phyloP scores from a whole-genome alignment of 805 yeast genomes.

The Schizosaccharomyces osmophilus region DNA sequence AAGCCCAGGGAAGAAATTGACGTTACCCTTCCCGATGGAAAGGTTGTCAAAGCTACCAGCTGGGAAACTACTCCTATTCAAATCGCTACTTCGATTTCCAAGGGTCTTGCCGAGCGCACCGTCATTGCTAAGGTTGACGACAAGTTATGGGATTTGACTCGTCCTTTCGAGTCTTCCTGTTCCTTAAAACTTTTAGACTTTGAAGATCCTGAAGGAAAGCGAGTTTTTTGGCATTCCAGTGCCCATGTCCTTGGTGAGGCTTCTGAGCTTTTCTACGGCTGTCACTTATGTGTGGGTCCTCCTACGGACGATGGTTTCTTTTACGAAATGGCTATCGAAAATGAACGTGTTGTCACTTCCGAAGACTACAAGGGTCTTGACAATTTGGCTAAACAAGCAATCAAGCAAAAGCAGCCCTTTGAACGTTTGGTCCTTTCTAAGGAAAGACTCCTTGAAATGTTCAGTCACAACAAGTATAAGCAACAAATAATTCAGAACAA shows the following conservation, averaged over 20 bases:
- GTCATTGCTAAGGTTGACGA: conserved; percentile 83
- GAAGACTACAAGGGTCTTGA: conserved; percentile 68
- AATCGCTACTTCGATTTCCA: conserved; percentile 63
- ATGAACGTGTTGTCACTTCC: conserved; percentile 49
- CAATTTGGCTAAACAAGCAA: conserved; percentile 64
- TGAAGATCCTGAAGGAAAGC: conserved; percentile 78
- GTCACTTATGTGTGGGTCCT: conserved; percentile 81
- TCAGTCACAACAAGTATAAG: conserved; percentile 85
- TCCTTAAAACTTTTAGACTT: conserved; percentile 66
- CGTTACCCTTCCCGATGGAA: conserved; percentile 71
- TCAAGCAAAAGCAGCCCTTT: conserved; percentile 84
- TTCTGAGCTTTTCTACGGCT: conserved; percentile 87
- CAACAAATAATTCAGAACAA: conserved; percentile 64
- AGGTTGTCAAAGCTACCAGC: conserved; percentile 48
- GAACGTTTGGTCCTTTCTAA: conserved; percentile 82
- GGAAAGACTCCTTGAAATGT: conserved; percentile 79
- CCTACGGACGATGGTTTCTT: conserved; percentile 96
- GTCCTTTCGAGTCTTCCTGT: conserved; percentile 62
- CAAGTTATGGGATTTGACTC: conserved; percentile 76
- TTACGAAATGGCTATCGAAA: conserved; percentile 75
- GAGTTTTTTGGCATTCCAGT: conserved; percentile 95
- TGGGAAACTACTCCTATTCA: conserved; percentile 81
- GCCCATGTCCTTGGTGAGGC: conserved; percentile 97
- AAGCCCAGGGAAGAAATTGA: conserved; percentile 33
- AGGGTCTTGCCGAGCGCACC: conserved; percentile 68